A percentile compares a stretch with the other conserved stretches of the same genome.
phyloP scores from a whole-genome alignment of 2,329 filamentous ascomycete species.

The Arthrobotrys conoides region DNA sequence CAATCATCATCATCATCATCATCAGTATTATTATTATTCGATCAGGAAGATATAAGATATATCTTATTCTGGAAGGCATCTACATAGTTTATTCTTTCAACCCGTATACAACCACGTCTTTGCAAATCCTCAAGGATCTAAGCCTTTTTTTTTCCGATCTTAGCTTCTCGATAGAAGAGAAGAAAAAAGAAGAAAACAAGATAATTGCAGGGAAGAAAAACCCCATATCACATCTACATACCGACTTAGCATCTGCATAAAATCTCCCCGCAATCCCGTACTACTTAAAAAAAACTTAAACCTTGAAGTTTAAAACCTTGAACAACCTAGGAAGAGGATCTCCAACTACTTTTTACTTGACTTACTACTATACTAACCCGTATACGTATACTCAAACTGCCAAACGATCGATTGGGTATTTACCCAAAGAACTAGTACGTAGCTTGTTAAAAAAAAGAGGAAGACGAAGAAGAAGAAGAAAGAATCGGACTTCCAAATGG shows the following conservation, averaged over 20 bases:
- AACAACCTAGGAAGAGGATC: background rate
- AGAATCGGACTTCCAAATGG: conserved; percentile 16
- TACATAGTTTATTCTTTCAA: background rate
- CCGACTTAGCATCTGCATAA: background rate
- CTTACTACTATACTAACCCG: too few species aligned
- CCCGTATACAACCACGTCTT: conserved; percentile 20
- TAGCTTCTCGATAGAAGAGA: background rate
- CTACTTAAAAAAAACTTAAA: background rate
- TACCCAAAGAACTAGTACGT: background rate
- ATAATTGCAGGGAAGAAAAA: background rate
- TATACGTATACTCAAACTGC: background rate
- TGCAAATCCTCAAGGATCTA: conserved; percentile 9
- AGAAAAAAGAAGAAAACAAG: background rate
- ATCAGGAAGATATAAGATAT: background rate
- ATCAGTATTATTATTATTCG: background rate
- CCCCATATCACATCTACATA: background rate
- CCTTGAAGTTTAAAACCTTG: background rate
- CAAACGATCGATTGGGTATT: background rate
- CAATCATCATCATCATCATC: too few species aligned
- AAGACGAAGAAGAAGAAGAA: background rate
- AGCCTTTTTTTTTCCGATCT: background rate
- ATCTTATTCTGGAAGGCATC: conserved; percentile 4
- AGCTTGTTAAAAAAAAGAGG: background rate
- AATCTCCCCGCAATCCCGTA: conserved; percentile 19
- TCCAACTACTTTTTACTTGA: background rate